Evolutionary conservation across 495 filamentous ascomycete genomes (phyloP).

Genomic region (Penicillium coffeae): DNA sequence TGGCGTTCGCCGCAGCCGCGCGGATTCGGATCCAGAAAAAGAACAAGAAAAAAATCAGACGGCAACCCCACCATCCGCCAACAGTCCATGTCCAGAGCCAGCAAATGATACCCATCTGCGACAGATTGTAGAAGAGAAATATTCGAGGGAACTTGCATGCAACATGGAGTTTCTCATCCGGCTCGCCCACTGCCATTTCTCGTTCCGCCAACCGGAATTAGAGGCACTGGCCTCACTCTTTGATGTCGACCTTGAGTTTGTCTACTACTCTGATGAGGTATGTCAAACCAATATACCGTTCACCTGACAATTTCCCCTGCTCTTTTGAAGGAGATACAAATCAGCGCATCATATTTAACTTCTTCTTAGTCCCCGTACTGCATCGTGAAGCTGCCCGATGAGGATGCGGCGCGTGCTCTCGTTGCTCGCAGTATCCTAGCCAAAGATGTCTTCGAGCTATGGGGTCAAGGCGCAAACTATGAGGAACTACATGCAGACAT

Average conservation of each 20-base stretch:
- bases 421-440: slow-evolving; percentile 73
- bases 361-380: slow-evolving; percentile 76
- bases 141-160: neutral
- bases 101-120: no score
- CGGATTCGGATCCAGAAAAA: neutral
- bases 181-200: slow-evolving; percentile 86
- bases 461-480: slow-evolving; percentile 70
- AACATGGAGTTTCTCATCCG: slow-evolving; percentile 81
- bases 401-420: slow-evolving; percentile 59
- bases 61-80: neutral
- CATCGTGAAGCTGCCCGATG: slow-evolving; percentile 64
- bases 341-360: slow-evolving; percentile 16
- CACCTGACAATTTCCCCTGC: neutral
- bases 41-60: neutral
- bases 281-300: slow-evolving; percentile 14
- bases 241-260: slow-evolving; percentile 63
- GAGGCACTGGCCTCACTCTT: slow-evolving; percentile 70
- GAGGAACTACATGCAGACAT: slow-evolving; percentile 65
- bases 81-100: neutral
- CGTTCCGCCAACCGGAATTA: slow-evolving; percentile 84
- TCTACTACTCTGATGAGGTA: slow-evolving; percentile 72
- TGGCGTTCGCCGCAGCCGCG: neutral
- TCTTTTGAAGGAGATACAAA: no score
- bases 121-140: no score
- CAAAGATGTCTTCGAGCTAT: slow-evolving; percentile 81